phyloP scores from a whole-genome alignment of 257 asterid genomes.

The Haberlea rhodopensis region DNA sequence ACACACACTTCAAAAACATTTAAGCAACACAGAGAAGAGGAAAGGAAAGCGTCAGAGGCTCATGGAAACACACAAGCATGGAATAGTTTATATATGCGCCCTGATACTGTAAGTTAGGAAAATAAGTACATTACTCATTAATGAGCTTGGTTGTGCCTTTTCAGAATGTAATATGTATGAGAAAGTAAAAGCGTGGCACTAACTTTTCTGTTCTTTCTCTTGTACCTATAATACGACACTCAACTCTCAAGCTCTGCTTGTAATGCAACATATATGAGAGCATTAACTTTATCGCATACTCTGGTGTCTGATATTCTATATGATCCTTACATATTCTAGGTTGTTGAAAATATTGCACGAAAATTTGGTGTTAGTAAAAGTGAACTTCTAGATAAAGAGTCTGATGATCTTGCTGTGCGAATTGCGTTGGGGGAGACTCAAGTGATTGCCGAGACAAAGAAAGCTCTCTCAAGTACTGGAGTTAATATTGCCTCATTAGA shows the following conservation, averaged over 20 bases:
- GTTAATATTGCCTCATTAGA: constrained; percentile 73
- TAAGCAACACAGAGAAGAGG: constrained; percentile 66
- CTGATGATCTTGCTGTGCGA: constrained; percentile 75
- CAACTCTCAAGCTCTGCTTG: constrained; percentile 11
- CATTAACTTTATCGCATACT: constrained; percentile 14
- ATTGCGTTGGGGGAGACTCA: constrained; percentile 93
- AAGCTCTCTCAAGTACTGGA: constrained; percentile 79
- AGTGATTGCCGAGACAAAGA: constrained; percentile 89
- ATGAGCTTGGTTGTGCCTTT: constrained; percentile 10
- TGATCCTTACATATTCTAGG: constrained; percentile 40
- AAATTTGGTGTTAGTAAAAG: constrained; percentile 85
- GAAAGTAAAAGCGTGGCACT: constrained; percentile 3
- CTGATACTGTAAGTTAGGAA: constrained; percentile 73
- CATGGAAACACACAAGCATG: constrained; percentile 84
- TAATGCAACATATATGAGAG: constrained; percentile 9
- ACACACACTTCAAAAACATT: constrained; percentile 55
- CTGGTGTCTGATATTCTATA: constrained; percentile 25
- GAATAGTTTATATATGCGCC: constrained; percentile 85
- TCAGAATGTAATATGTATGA: constrained; percentile 9
- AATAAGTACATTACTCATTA: not conserved
- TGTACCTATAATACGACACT: constrained; percentile 8
- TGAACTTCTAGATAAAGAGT: constrained; percentile 81
- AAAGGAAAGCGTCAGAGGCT: constrained; percentile 80
- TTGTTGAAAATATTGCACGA: constrained; percentile 84
- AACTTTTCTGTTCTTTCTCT: constrained; percentile 13